Evolutionary conservation across 2,329 filamentous ascomycete genomes (phyloP).

Genomic region (Cylindrodendrum hubeiense): DNA sequence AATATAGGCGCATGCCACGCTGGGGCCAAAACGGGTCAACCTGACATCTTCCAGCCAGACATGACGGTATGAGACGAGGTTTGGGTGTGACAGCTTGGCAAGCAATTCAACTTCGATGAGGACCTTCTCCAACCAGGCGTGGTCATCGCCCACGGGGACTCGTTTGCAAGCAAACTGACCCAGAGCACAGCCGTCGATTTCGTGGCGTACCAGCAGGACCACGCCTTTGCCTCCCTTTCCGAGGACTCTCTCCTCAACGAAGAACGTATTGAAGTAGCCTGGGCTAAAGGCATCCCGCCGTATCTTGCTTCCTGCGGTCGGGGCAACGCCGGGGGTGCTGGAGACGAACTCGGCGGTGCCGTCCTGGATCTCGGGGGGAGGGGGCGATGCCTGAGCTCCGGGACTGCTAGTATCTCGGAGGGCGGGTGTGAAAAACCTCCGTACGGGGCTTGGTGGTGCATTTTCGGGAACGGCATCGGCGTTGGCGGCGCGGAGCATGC

Average conservation of each 20-base stretch:
- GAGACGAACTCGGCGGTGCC: slow-evolving; percentile 63
- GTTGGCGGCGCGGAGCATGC: slow-evolving; percentile 79
- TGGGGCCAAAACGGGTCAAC: slow-evolving; percentile 88
- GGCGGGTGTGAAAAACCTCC: slow-evolving; percentile 63
- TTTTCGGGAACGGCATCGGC: slow-evolving; percentile 59
- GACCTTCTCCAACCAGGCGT: slow-evolving; percentile 94
- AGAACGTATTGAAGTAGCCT: slow-evolving; percentile 93
- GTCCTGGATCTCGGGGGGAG: slow-evolving; percentile 40
- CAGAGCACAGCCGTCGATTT: slow-evolving; percentile 88
- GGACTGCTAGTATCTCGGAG: slow-evolving; percentile 41
- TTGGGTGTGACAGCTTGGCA: slow-evolving; percentile 91
- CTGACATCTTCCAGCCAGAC: slow-evolving; percentile 95
- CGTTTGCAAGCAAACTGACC: slow-evolving; percentile 97
- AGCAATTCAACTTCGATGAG: slow-evolving; percentile 93
- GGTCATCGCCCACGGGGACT: slow-evolving; percentile 94
- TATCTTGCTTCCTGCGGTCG: slow-evolving; percentile 74
- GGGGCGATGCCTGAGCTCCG: slow-evolving; percentile 27
- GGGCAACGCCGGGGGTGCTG: slow-evolving; percentile 63
- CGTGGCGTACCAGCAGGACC: slow-evolving; percentile 91
- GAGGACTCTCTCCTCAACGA: slow-evolving; percentile 87
- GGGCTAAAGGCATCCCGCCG: slow-evolving; percentile 89
- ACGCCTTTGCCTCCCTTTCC: slow-evolving; percentile 95
- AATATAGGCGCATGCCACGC: slow-evolving; percentile 95
- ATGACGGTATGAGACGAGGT: slow-evolving; percentile 95
- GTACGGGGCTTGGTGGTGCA: slow-evolving; percentile 65